Conservation (phyloP, 2,329 filamentous ascomycete species). For the Aureobasidium lini region DNA sequence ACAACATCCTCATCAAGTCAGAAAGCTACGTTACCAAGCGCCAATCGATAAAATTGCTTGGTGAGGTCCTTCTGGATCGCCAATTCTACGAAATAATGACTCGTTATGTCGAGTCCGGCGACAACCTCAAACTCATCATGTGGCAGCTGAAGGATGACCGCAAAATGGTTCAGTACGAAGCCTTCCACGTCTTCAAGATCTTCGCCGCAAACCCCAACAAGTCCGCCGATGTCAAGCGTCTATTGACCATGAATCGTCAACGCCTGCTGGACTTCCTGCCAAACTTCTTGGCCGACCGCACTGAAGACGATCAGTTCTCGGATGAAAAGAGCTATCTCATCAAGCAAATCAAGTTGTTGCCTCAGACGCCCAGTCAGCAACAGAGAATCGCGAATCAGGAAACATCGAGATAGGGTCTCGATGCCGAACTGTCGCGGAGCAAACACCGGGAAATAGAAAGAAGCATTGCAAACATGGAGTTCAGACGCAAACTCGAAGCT, state of each 20-base stretch:
- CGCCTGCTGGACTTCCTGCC: conserved; percentile 82
- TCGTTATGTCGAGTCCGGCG: conserved; percentile 86
- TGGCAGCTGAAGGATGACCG: conserved; percentile 90
- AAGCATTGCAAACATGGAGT: conserved; percentile 4
- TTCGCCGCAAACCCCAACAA: conserved; percentile 99
- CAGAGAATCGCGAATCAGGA: neutral
- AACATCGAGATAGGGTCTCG: conserved; percentile 12
- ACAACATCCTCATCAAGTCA: conserved; percentile 77
- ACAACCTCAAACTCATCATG: conserved; percentile 98
- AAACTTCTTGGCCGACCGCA: conserved; percentile 87
- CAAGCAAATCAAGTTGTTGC: conserved; percentile 63
- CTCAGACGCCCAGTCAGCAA: conserved; percentile 11
- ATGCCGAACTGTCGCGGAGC: neutral
- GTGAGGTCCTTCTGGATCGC: conserved; percentile 87
- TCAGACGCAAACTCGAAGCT: conserved; percentile 9
- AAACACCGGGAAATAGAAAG: neutral
- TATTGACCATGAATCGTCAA: conserved; percentile 92
- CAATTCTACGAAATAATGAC: conserved; percentile 99
- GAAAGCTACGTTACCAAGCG: conserved; percentile 96
- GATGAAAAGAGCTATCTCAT: conserved; percentile 97
- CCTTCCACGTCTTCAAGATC: conserved; percentile 99
- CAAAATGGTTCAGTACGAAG: conserved; percentile 99
- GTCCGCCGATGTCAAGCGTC: conserved; percentile 89
- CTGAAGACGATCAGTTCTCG: conserved; percentile 96
- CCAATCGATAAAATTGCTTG: conserved; percentile 94